Evolutionary conservation across 371 early-diverging fungal genomes (phyloP).

Genomic region (Apophysomyces sp.): DNA sequence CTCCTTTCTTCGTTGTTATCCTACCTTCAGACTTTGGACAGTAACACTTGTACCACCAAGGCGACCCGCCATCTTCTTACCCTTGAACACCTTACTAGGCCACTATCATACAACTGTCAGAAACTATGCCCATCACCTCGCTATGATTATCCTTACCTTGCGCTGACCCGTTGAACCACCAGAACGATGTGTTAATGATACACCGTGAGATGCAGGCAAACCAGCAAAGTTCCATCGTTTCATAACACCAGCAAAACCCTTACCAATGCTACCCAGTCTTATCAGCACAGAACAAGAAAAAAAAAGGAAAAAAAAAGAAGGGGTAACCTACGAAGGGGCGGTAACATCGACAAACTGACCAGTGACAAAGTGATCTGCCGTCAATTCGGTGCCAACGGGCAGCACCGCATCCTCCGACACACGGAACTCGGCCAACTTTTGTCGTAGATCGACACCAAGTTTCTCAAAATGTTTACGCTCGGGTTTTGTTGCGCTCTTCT

Average conservation of each 20-base stretch:
- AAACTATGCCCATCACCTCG: no score
- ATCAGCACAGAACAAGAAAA: background rate
- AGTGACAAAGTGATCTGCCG: slow-evolving; percentile 87
- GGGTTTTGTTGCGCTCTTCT: slow-evolving; percentile 66
- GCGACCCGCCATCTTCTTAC: slow-evolving; percentile 98
- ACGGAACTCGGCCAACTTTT: slow-evolving; percentile 77
- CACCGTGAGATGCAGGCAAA: slow-evolving; percentile 93
- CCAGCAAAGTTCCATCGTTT: slow-evolving; percentile 96
- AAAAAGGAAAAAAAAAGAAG: background rate
- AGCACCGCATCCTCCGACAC: slow-evolving; percentile 86
- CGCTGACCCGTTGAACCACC: slow-evolving; percentile 95
- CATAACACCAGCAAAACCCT: slow-evolving; percentile 98
- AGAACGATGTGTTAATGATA: slow-evolving; percentile 88
- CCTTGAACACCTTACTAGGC: slow-evolving; percentile 93
- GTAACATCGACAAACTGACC: slow-evolving; percentile 95
- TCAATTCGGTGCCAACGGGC: slow-evolving; percentile 77
- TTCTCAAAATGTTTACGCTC: slow-evolving; percentile 75
- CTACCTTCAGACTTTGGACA: slow-evolving; percentile 77
- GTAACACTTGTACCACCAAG: slow-evolving; percentile 89
- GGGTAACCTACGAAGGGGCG: slow-evolving; percentile 68
- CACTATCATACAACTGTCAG: no score
- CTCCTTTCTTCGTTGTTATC: background rate
- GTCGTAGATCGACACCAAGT: slow-evolving; percentile 74
- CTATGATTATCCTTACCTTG: slow-evolving; percentile 47
- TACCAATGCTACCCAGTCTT: slow-evolving; percentile 68